Evolutionary conservation across 805 yeast genomes (phyloP), one percentile per base, ranked within the genome.

Genomic region (Candida lessepsii): DNA sequence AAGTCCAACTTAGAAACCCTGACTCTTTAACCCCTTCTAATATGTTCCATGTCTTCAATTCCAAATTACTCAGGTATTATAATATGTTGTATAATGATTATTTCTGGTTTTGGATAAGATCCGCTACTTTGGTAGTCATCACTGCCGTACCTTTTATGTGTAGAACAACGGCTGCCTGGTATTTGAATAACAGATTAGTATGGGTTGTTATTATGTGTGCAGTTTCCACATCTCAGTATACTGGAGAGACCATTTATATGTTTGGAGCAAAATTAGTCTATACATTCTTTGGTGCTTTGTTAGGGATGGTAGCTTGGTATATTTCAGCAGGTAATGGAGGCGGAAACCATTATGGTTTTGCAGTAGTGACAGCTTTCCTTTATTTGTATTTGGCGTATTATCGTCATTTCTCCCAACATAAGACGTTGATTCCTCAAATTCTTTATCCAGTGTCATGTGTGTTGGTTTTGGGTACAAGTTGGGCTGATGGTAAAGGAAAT

Each of bases 301-400:
- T 52, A 11, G 68, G 67, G 1, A 45, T 58, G 53, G 55, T 60
- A 5, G 54, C 55, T 0, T 63, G 70, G 70, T 64, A 64, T 39
- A 59, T 64, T 16, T 57, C 65, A 2, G 42, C 58, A 16, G 70
- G 70, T 2, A 42, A 38, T 33, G 65, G 65, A 7, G 7, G 39
- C 2, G 65, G 65, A n/a, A 64, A 62, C 34, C 51, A 52, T 26
- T 64, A 61, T 39, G 68, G 68, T 0, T 60, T 48, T 42, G 49
- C 54, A 4, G 60, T 48, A 4, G 68, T 63, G 1, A 50, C 58
- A 9, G 61, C 56, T 2, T 48, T 62, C 5, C 29, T 60, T 4
- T 57, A 41, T 46, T 35, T 56, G 8, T 53, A 48, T 36, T 37
- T 57, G 17, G 20, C 48, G 2, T 62, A 42, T 40, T 60, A 58